Percentiles rank a stretch among this genome's conserved stretches.
Conservation (phyloP, 768 basidiomycete species). For the Nidula microcarpa region DNA sequence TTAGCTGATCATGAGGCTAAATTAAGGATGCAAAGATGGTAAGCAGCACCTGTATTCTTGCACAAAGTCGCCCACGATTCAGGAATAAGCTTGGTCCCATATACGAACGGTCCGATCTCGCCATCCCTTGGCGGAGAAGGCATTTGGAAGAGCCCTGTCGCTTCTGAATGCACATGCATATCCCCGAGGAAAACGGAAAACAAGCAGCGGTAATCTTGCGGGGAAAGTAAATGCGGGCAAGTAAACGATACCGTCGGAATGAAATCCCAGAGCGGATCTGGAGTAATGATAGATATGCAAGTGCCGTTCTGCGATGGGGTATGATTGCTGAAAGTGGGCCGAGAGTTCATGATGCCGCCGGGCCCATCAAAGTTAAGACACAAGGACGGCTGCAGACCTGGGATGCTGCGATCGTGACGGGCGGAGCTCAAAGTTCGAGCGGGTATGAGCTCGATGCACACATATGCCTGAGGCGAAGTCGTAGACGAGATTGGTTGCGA, state of each 20-base stretch:
- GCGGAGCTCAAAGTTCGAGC: background rate
- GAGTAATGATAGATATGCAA: constrained; percentile 3
- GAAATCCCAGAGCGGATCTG: constrained; percentile 1
- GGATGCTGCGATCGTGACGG: background rate
- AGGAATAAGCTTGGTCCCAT: constrained; percentile 14
- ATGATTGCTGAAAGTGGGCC: background rate
- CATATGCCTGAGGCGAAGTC: background rate
- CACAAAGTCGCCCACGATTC: constrained; percentile 19
- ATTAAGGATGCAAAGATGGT: too few species aligned
- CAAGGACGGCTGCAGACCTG: background rate
- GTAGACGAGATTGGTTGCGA: background rate
- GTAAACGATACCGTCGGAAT: constrained; percentile 17
- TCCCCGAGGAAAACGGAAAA: constrained; percentile 19
- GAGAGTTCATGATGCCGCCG: background rate
- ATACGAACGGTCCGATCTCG: constrained; percentile 7
- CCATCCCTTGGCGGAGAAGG: constrained; percentile 2
- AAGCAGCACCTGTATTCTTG: constrained; percentile 9
- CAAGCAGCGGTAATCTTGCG: constrained; percentile 12
- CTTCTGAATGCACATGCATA: constrained; percentile 16
- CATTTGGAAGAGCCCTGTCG: constrained; percentile 9
- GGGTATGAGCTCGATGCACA: background rate
- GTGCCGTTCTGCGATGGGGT: background rate
- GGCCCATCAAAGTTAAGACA: background rate
- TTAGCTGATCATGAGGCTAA: too few species aligned
- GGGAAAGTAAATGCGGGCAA: constrained; percentile 7